phyloP scores from a whole-genome alignment of 2,329 filamentous ascomycete genomes.

The Pseudogymnoascus sp. region DNA sequence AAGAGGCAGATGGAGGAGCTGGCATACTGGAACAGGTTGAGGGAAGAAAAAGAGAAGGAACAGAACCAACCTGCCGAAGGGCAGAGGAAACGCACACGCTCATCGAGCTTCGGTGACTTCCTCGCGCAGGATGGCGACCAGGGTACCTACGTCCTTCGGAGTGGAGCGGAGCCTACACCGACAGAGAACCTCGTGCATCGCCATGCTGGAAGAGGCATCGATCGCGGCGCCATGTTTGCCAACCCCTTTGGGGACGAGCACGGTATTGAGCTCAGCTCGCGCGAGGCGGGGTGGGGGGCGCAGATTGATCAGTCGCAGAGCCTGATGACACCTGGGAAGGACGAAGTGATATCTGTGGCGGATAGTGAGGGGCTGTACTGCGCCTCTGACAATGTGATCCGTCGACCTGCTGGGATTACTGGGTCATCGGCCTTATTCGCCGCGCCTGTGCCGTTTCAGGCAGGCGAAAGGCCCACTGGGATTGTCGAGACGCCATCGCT shows the following conservation, averaged over 20 bases:
- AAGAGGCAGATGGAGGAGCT: slow-evolving; percentile 55
- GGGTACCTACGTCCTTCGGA: slow-evolving; percentile 50
- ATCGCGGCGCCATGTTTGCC: slow-evolving; percentile 37
- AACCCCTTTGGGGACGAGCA: slow-evolving; percentile 46
- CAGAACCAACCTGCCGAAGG: slow-evolving; percentile 18
- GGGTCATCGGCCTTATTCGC: slow-evolving; percentile 12
- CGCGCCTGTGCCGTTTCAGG: slow-evolving; percentile 6
- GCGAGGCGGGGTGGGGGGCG: slow-evolving; percentile 30
- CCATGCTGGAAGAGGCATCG: slow-evolving; percentile 39
- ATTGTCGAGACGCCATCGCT: slow-evolving; percentile 27
- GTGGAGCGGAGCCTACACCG: slow-evolving; percentile 37
- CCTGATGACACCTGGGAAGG: slow-evolving; percentile 35
- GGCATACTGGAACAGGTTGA: slow-evolving; percentile 55
- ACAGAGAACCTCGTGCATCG: slow-evolving; percentile 34
- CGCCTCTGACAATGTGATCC: slow-evolving; percentile 39
- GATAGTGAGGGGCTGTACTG: slow-evolving; percentile 41
- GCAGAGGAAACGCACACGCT: slow-evolving; percentile 22
- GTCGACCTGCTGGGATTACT: not conserved
- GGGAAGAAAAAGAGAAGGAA: slow-evolving; percentile 39
- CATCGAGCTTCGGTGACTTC: slow-evolving; percentile 47
- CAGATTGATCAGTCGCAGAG: slow-evolving; percentile 32
- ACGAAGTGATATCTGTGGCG: slow-evolving; percentile 38
- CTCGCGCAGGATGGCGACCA: slow-evolving; percentile 40
- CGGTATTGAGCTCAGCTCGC: slow-evolving; percentile 20
- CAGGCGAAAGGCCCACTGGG: not conserved